Conservation (phyloP, 2,329 filamentous ascomycete genomes). For the Beauveria caledonica region DNA sequence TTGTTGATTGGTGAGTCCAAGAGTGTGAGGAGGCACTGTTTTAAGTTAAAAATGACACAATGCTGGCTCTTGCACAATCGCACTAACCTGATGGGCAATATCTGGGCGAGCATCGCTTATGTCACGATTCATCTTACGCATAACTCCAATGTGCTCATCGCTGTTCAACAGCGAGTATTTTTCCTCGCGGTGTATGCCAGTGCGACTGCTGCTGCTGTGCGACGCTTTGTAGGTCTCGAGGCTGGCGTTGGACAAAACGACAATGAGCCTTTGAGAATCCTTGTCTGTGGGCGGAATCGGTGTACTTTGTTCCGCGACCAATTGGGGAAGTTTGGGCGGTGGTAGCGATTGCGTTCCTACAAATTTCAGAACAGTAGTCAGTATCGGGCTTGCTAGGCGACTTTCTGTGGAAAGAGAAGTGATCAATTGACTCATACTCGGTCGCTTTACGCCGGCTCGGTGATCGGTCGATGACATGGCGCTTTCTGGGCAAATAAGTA, state of each 20-base stretch:
- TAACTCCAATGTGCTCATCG: conserved; percentile 97
- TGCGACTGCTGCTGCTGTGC: conserved; percentile 58
- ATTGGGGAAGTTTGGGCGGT: conserved; percentile 78
- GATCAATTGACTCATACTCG: conserved; percentile 27
- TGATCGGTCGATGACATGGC: conserved; percentile 33
- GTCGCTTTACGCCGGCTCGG: conserved; percentile 34
- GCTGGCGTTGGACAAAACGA: conserved; percentile 93
- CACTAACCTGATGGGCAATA: conserved; percentile 90
- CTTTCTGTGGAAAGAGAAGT: not conserved
- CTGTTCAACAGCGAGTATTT: conserved; percentile 98
- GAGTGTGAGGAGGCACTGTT: conserved; percentile 87
- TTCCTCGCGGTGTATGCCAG: conserved; percentile 66
- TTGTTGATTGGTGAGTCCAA: conserved; percentile 99
- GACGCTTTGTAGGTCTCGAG: conserved; percentile 95
- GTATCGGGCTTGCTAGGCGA: not conserved
- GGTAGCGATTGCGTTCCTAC: conserved; percentile 89
- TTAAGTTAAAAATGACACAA: not conserved
- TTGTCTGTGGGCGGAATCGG: conserved; percentile 83
- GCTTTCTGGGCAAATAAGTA: not conserved
- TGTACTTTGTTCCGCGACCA: conserved; percentile 86
- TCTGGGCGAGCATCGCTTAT: conserved; percentile 96
- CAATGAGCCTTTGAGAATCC: conserved; percentile 83
- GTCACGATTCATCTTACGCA: conserved; percentile 99
- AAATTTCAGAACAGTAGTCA: conserved; percentile 13
- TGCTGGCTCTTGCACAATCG: not conserved